These are phyloP conservation scores for Vachellia pachyceras DNA, from an alignment of 306 rosid species.

Conservation along the genomic window DNA sequence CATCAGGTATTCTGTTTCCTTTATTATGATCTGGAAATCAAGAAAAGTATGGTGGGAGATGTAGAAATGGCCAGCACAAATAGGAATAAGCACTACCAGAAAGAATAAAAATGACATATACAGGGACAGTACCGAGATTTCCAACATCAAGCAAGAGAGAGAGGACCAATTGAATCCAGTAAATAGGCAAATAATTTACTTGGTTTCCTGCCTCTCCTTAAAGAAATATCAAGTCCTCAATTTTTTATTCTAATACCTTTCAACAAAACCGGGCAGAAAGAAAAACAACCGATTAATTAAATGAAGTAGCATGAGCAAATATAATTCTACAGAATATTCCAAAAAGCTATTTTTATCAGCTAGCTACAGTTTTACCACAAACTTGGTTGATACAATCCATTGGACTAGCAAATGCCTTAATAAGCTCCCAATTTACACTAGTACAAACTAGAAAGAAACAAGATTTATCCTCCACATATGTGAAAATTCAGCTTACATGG, in stretches of 20 bases:
- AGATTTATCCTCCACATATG: background rate
- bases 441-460: background rate
- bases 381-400: background rate
- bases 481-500: background rate
- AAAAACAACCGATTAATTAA: background rate
- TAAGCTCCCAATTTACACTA: background rate
- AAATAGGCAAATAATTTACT: background rate
- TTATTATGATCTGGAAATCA: background rate
- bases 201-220: background rate
- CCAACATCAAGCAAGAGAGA: conserved; percentile 2
- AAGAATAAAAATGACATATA: background rate
- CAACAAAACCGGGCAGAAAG: background rate
- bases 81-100: background rate
- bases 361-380: background rate
- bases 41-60: background rate
- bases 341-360: background rate
- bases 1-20: background rate
- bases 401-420: background rate
- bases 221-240: background rate
- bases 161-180: background rate
- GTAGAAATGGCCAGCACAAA: background rate
- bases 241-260: background rate
- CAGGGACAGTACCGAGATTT: background rate
- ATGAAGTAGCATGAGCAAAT: background rate
- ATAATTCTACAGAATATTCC: background rate